Conservation (phyloP, 306 rosid genomes). For the Cicer bijugum region DNA sequence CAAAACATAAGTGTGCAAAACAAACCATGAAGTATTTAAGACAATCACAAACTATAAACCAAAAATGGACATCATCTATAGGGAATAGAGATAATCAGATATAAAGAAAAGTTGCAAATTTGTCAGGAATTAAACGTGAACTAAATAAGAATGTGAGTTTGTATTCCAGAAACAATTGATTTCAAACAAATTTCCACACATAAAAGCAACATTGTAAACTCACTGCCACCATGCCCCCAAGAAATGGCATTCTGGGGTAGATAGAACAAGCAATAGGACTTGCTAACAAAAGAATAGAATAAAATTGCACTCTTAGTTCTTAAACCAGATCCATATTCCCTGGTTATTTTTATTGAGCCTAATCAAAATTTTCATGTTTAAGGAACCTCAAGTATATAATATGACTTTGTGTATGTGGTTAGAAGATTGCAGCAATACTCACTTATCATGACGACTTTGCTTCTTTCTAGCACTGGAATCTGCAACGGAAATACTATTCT, state of each 20-base stretch:
- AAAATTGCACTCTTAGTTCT: conserved; percentile 17
- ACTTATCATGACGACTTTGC: conserved; percentile 75
- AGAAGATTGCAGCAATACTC: conserved; percentile 47
- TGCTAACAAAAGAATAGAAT: neutral
- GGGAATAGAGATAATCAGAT: neutral
- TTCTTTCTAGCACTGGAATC: conserved; percentile 53
- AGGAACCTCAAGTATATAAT: neutral
- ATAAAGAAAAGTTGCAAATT: neutral
- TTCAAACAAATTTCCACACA: neutral
- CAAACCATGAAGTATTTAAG: neutral
- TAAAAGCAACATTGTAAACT: neutral
- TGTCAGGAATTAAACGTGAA: conserved; percentile 6
- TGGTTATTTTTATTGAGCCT: neutral
- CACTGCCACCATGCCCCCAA: neutral
- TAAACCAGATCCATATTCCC: neutral
- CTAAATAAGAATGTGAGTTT: neutral
- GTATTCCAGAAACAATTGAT: conserved; percentile 24
- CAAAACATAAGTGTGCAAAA: neutral
- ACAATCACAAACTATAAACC: neutral
- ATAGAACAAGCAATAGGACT: neutral
- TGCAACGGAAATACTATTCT: conserved; percentile 49
- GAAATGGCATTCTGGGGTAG: neutral
- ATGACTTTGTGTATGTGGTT: neutral
- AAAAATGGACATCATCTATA: neutral
- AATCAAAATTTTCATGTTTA: conserved; percentile 8